A percentile compares a stretch with the other conserved stretches of the same genome.
Evolutionary conservation across 2,329 filamentous ascomycete species (phyloP).

Genomic region (Fusarium annulatum): DNA sequence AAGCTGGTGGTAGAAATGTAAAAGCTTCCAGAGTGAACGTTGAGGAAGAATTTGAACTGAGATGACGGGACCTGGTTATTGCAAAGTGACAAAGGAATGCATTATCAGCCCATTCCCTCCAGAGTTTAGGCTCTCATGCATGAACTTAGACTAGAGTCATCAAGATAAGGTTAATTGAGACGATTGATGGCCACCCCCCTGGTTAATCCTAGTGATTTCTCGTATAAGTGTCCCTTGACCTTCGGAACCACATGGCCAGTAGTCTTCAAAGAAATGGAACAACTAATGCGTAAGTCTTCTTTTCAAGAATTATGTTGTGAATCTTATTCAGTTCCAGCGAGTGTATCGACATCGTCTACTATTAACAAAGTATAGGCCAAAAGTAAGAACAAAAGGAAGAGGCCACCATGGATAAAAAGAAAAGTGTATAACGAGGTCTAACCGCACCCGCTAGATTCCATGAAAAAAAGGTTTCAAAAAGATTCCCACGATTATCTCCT

Average conservation of each 20-base stretch:
- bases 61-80: neutral
- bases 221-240: neutral
- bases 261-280: neutral
- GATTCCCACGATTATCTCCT: conserved; percentile 35
- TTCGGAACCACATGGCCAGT: too few relatives aligned
- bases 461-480: conserved; percentile 12
- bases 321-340: conserved; percentile 39
- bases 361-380: conserved; percentile 44
- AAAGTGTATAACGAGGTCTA: conserved; percentile 35
- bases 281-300: neutral
- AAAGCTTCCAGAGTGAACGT: neutral
- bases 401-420: conserved; percentile 11
- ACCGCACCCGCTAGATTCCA: conserved; percentile 39
- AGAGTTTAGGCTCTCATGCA: neutral
- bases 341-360: conserved; percentile 39
- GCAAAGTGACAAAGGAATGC: neutral
- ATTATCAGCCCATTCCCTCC: neutral
- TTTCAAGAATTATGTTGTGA: neutral
- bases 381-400: conserved; percentile 3
- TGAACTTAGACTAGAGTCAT: neutral
- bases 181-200: neutral
- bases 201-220: neutral
- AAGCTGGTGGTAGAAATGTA: neutral
- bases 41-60: neutral
- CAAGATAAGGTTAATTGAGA: neutral